Base-by-base conservation (phyloP, 192 early-diverging fungal species). In the Rhizophagus sp. region DNA sequence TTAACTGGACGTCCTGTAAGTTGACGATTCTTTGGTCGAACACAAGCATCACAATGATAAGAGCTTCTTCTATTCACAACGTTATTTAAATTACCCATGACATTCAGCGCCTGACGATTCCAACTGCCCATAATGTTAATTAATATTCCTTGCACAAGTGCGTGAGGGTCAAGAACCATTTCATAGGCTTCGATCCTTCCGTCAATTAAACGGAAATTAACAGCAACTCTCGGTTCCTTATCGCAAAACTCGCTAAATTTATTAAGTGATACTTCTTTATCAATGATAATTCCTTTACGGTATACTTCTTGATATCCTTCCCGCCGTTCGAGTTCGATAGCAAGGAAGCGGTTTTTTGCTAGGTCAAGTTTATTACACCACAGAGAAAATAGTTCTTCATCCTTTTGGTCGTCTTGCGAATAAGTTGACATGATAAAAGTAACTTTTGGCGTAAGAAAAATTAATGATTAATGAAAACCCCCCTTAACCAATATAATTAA, bases 151-250 rank as follows among this genome's bases (percentile, higher is more conserved):
- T 76, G 62, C 30, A 75, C 50, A 22, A 62, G 13, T 75, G 4
- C 6, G 3, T 76, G 62, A n/a, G 12, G 36, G 22, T 76, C 19
- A 10, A 76, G 2, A 76, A 39, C 22, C 22, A 76, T 41, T 76
- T 65, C 75, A 39, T 76, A 76, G 2, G 36, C 74, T 76, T 63
- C 22, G n/a, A 76, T 76, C 9, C 62, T 44, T 41, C 62, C 33
- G 22, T 64, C 75, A 36, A 76, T 41, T 44, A 76, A 64, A 76
- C 33, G 75, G 62, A 62, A 64, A 62, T 76, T 76, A 64, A 44
- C 75, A 76, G 75, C 63, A 22, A 76, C 63, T 2, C 62, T 76
- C 63, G 75, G 62, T 76, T 76, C 75, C 2, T 19, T 25, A 36
- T 76, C 22, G 22, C 62, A 76, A 76, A 76, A 76, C 75, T 76